Conservation (phyloP, 2,329 filamentous ascomycete genomes). For the Aspergillus sergii region DNA sequence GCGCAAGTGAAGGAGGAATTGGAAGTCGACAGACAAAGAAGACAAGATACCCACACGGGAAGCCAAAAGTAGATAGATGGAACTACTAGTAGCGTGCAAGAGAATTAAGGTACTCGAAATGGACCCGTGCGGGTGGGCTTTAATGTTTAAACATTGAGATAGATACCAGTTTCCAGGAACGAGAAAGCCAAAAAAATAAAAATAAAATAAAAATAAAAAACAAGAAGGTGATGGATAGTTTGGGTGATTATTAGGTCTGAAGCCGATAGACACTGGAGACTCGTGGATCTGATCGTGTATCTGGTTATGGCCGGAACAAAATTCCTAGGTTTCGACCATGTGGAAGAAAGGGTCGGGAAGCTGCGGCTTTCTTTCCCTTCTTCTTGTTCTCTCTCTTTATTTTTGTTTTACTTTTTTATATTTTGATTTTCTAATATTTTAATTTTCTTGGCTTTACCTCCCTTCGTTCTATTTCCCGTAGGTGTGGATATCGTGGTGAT, state of each 20-base stretch:
- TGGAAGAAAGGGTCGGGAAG: neutral
- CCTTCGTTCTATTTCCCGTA: neutral
- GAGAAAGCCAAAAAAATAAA: neutral
- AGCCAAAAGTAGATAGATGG: neutral
- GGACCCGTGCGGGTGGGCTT: neutral
- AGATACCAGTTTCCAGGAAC: neutral
- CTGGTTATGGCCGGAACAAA: conserved; percentile 1
- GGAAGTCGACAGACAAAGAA: neutral
- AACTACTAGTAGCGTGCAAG: neutral
- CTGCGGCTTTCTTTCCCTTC: neutral
- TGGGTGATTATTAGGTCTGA: neutral
- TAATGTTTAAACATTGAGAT: neutral
- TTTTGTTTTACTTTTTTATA: neutral
- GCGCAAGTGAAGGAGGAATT: neutral
- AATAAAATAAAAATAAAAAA: too few relatives aligned
- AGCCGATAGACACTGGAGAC: neutral
- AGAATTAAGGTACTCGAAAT: neutral
- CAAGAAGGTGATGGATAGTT: neutral
- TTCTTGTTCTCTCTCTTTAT: neutral
- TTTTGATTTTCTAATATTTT: neutral
- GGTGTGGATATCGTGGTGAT: neutral
- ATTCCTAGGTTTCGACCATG: neutral
- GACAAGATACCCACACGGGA: neutral
- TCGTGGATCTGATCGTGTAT: neutral
- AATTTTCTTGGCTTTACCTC: neutral